Evolutionary conservation across 305 asterid species (phyloP).

Genomic region (Fraxinus nigra): DNA sequence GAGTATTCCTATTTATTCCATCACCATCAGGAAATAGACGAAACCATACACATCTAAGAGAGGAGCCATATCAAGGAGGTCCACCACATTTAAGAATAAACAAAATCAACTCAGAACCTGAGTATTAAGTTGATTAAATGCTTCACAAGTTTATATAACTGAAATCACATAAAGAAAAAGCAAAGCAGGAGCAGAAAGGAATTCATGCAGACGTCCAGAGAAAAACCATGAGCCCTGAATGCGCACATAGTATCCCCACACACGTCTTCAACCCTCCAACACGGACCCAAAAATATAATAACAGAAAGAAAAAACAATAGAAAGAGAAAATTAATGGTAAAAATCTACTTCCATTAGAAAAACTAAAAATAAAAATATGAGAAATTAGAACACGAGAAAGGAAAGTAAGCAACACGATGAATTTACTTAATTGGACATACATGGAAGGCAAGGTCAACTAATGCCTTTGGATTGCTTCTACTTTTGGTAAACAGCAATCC

Average conservation of each 20-base stretch:
- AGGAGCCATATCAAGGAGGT: not conserved
- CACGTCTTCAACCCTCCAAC: not conserved
- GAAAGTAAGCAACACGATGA: not conserved
- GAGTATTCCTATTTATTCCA: not conserved
- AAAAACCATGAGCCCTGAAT: not conserved
- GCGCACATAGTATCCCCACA: not conserved
- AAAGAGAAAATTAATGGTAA: not conserved
- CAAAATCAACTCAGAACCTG: not conserved
- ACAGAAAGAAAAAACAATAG: not conserved
- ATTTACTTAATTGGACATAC: constrained; percentile 34
- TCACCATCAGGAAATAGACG: not conserved
- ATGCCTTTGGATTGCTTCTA: constrained; percentile 68
- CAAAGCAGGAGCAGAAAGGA: not conserved
- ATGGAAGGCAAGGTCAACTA: constrained; percentile 70
- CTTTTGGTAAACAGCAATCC: constrained; percentile 68
- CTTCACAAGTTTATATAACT: not conserved
- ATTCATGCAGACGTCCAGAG: not conserved
- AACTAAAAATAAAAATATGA: not conserved
- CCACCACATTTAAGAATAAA: not conserved
- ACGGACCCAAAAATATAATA: not conserved
- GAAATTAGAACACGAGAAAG: not conserved
- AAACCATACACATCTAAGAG: not conserved
- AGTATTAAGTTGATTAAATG: not conserved
- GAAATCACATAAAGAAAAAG: not conserved
- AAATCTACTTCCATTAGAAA: not conserved